Evolutionary conservation across 352 stramenopile species (phyloP).

Genomic region (Globisporangium irregulare): DNA sequence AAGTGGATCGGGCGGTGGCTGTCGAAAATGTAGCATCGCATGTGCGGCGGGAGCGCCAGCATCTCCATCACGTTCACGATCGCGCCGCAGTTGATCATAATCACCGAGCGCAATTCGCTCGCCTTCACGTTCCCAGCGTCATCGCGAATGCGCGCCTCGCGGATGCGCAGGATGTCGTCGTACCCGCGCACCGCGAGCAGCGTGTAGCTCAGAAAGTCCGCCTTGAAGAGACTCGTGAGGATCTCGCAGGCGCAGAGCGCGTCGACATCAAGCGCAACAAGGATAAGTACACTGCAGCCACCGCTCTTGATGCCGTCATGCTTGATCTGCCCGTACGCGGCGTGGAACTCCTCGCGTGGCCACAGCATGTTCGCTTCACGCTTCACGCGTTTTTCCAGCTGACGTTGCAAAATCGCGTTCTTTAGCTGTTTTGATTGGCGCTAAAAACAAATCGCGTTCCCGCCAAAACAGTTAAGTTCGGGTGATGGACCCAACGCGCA

Average conservation of each 20-base stretch:
- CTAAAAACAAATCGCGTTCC: constrained; percentile 2
- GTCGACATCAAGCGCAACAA: constrained; percentile 94
- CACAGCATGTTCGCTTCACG: constrained; percentile 43
- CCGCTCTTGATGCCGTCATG: constrained; percentile 65
- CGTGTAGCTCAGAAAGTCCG: constrained; percentile 74
- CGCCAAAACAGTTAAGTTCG: not conserved
- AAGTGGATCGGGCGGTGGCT: constrained; percentile 95
- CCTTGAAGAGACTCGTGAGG: constrained; percentile 78
- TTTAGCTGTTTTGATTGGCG: not conserved
- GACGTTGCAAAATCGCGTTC: not conserved
- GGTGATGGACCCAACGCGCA: not conserved
- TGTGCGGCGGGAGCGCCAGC: constrained; percentile 53
- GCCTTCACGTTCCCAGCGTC: constrained; percentile 29
- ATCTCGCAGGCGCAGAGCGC: constrained; percentile 94
- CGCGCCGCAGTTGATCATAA: constrained; percentile 95
- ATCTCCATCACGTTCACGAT: constrained; percentile 90
- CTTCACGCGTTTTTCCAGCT: not conserved
- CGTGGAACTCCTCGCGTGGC: constrained; percentile 85
- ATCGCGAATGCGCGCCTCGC: constrained; percentile 64
- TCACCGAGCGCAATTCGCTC: constrained; percentile 83
- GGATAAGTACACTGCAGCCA: constrained; percentile 87
- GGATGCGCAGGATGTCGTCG: constrained; percentile 77
- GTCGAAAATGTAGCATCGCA: constrained; percentile 95
- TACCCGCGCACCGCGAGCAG: constrained; percentile 78
- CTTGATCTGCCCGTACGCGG: constrained; percentile 82